Percentiles rank a stretch among this genome's conserved stretches.
Evolutionary conservation across 2,329 filamentous ascomycete species (phyloP).

Genomic region (Trichophyton schoenleinii): DNA sequence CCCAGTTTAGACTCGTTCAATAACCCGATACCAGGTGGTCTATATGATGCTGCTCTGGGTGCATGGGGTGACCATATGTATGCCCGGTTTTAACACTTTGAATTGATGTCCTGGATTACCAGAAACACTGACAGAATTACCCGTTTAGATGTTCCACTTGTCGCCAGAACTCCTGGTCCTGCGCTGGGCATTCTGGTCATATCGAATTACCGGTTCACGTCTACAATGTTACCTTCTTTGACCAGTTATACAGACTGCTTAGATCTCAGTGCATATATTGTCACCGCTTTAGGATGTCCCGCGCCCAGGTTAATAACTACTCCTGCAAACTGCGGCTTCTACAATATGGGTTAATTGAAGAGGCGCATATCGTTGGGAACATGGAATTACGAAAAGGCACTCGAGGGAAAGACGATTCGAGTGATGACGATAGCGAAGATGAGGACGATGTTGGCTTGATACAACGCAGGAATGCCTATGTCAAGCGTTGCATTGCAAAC

Average conservation of each 20-base stretch:
- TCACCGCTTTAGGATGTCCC: conserved; percentile 68
- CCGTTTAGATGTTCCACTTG: conserved; percentile 72
- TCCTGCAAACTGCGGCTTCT: conserved; percentile 75
- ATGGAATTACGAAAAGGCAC: conserved; percentile 34
- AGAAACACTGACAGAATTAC: neutral
- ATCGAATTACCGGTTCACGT: conserved; percentile 88
- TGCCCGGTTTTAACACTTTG: conserved; percentile 20
- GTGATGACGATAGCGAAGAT: conserved; percentile 55
- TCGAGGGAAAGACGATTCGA: conserved; percentile 39
- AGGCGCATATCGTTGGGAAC: conserved; percentile 49
- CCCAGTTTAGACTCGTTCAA: conserved; percentile 87
- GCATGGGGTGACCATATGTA: conserved; percentile 78
- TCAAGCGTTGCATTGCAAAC: conserved; percentile 56
- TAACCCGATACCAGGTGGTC: conserved; percentile 76
- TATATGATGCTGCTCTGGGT: conserved; percentile 85
- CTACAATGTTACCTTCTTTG: conserved; percentile 94
- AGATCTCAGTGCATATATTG: conserved; percentile 86
- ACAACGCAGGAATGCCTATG: conserved; percentile 51
- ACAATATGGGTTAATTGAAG: conserved; percentile 66
- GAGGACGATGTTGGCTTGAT: conserved; percentile 43
- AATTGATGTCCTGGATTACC: neutral
- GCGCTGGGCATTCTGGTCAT: conserved; percentile 87
- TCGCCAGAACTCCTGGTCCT: conserved; percentile 65
- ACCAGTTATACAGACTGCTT: conserved; percentile 74
- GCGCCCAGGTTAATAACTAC: conserved; percentile 63